Conservation (phyloP, 202 grass and related monocot genomes). For the Digitaria exilis region DNA sequence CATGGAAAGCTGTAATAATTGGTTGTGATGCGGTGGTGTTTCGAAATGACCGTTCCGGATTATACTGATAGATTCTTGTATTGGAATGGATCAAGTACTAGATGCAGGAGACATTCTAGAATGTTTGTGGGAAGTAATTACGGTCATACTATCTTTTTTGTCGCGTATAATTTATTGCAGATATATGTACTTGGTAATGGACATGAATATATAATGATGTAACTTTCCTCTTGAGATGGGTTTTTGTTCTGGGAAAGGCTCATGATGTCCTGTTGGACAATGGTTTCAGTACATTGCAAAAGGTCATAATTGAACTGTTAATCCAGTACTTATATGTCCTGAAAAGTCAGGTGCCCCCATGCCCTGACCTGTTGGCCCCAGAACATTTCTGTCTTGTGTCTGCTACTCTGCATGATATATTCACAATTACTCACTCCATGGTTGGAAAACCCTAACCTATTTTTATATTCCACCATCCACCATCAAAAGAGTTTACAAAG, state of each 20-base stretch:
- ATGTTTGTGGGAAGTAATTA: not conserved
- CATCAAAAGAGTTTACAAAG: slow-evolving; percentile 12
- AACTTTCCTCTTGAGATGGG: slow-evolving; percentile 1
- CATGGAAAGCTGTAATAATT: slow-evolving; percentile 18
- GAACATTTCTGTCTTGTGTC: slow-evolving; percentile 17
- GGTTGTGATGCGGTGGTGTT: slow-evolving; percentile 21
- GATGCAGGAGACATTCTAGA: not conserved
- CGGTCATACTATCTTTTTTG: not conserved
- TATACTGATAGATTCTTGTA: slow-evolving; percentile 17
- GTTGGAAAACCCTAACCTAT: not conserved
- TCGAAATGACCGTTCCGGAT: not conserved
- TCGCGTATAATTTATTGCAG: not conserved
- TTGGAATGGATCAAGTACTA: not conserved
- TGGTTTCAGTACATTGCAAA: slow-evolving; percentile 8
- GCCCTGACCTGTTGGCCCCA: slow-evolving; percentile 1
- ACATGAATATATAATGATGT: not conserved
- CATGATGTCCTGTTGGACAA: not conserved
- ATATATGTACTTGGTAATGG: not conserved
- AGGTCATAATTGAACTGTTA: slow-evolving; percentile 38
- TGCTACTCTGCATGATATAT: slow-evolving; percentile 29
- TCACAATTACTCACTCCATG: not conserved
- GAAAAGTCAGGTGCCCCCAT: slow-evolving; percentile 14
- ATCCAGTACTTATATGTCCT: slow-evolving; percentile 25
- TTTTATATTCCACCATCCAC: not conserved
- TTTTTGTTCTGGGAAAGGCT: slow-evolving; percentile 15